Conservation (phyloP, 805 yeast species). For the Myxozyma geophila region DNA sequence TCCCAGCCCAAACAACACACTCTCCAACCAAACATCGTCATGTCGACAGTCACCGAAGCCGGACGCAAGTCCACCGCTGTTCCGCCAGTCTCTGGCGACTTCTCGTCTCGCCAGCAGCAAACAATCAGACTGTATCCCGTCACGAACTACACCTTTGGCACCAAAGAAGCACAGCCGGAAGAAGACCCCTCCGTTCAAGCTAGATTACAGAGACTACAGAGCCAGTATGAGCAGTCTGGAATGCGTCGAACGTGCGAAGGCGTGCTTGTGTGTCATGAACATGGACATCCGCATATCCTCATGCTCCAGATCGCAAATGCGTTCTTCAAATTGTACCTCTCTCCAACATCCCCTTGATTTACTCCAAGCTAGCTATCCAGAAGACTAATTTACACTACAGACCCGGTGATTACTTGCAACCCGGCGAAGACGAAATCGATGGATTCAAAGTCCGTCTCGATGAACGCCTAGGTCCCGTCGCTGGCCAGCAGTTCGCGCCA, state of each 20-base stretch:
- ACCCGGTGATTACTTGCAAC: slow-evolving; percentile 41
- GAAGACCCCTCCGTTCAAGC: slow-evolving; percentile 42
- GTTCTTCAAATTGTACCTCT: slow-evolving; percentile 41
- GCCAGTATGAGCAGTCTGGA: slow-evolving; percentile 42
- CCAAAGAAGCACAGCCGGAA: slow-evolving; percentile 43
- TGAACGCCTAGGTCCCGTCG: slow-evolving; percentile 37
- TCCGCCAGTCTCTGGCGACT: slow-evolving; percentile 37
- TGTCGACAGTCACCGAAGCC: slow-evolving; percentile 36
- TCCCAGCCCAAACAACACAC: neutral
- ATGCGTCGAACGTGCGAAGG: slow-evolving; percentile 45
- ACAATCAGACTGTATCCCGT: slow-evolving; percentile 44
- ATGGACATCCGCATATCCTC: slow-evolving; percentile 45
- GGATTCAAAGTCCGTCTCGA: slow-evolving; percentile 39
- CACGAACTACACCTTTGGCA: slow-evolving; percentile 43
- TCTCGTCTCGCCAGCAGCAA: slow-evolving; percentile 37
- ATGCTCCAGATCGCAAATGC: slow-evolving; percentile 44
- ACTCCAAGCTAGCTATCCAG: neutral
- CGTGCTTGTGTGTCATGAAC: slow-evolving; percentile 44
- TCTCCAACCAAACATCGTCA: neutral
- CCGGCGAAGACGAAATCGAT: slow-evolving; percentile 40
- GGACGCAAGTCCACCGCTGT: slow-evolving; percentile 37
- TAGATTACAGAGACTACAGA: slow-evolving; percentile 41
- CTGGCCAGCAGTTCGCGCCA: slow-evolving; percentile 24
- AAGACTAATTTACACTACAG: slow-evolving; percentile 4
- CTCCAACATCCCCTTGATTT: neutral